Evolutionary conservation across 2,329 filamentous ascomycete genomes (phyloP).

Genomic region (Ceratocystiopsis sp.): DNA sequence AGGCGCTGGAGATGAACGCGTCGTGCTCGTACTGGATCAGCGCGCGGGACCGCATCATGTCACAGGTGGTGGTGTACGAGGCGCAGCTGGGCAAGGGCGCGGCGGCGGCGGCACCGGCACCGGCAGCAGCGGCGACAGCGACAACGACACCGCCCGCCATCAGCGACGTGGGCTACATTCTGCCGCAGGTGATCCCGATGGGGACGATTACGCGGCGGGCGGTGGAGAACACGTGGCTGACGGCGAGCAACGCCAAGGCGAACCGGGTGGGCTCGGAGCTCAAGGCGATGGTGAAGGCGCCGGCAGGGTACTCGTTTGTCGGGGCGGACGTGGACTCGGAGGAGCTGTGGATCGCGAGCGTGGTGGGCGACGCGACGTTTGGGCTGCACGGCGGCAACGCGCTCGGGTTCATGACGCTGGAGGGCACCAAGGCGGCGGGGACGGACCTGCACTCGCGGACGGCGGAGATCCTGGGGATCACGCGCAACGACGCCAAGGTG

Average conservation of each 20-base stretch:
- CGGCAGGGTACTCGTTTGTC: conserved; percentile 80
- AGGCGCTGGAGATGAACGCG: conserved; percentile 94
- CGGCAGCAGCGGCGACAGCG: conserved; percentile 4
- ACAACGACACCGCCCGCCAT: conserved; percentile 2
- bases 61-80: conserved; percentile 88
- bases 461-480: conserved; percentile 81
- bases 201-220: conserved; percentile 87
- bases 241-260: conserved; percentile 88
- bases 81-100: conserved; percentile 26
- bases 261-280: conserved; percentile 93
- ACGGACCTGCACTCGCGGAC: conserved; percentile 93
- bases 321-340: conserved; percentile 95
- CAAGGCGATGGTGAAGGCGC: conserved; percentile 91
- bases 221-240: conserved; percentile 97
- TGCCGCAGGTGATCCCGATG: conserved; percentile 96
- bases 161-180: conserved; percentile 50
- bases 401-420: conserved; percentile 96
- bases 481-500: conserved; percentile 85
- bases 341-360: conserved; percentile 93
- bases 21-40: conserved; percentile 99
- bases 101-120: background rate
- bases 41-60: conserved; percentile 77
- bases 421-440: conserved; percentile 84
- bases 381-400: conserved; percentile 91
- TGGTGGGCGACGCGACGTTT: conserved; percentile 89